These are phyloP conservation scores for Plantago major DNA, from an alignment of 257 asterid genomes.

Conservation along the genomic window DNA sequence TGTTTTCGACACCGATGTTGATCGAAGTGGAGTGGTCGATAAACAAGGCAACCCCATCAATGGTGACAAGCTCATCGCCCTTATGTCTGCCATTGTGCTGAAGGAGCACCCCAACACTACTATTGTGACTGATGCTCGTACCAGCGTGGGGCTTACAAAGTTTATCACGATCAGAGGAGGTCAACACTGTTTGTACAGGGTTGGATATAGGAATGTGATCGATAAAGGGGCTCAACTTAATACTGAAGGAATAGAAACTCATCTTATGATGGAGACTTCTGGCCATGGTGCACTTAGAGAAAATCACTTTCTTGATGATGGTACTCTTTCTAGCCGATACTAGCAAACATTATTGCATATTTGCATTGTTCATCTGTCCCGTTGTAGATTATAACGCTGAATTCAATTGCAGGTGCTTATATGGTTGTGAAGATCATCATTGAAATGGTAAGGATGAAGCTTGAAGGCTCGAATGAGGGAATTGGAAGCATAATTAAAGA, in stretches of 20 bases:
- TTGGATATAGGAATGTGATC: slow-evolving; percentile 87
- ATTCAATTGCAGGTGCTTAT: slow-evolving; percentile 55
- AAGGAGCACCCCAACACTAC: slow-evolving; percentile 74
- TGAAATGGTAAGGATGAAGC: slow-evolving; percentile 90
- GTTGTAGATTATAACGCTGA: background rate
- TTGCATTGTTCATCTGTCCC: background rate
- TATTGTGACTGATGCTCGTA: slow-evolving; percentile 84
- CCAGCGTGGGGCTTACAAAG: slow-evolving; percentile 59
- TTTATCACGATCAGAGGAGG: slow-evolving; percentile 63
- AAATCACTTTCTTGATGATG: slow-evolving; percentile 85
- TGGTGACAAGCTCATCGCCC: slow-evolving; percentile 77
- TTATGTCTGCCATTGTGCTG: slow-evolving; percentile 72
- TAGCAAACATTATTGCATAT: background rate
- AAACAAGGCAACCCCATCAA: slow-evolving; percentile 70
- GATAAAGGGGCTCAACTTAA: slow-evolving; percentile 78
- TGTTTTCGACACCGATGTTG: slow-evolving; percentile 88
- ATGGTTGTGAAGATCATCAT: slow-evolving; percentile 85
- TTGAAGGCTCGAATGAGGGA: slow-evolving; percentile 66
- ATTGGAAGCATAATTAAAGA: slow-evolving; percentile 71
- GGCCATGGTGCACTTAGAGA: slow-evolving; percentile 96
- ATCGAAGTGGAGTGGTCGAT: slow-evolving; percentile 85
- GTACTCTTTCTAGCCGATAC: slow-evolving; percentile 20
- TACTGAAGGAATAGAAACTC: slow-evolving; percentile 61
- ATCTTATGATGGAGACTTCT: slow-evolving; percentile 89
- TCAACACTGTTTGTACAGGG: slow-evolving; percentile 73